A percentile compares a stretch with the other conserved stretches of the same genome.
Evolutionary conservation across 441 rosid genomes (phyloP).

Genomic region (Populus trichocarpa): DNA sequence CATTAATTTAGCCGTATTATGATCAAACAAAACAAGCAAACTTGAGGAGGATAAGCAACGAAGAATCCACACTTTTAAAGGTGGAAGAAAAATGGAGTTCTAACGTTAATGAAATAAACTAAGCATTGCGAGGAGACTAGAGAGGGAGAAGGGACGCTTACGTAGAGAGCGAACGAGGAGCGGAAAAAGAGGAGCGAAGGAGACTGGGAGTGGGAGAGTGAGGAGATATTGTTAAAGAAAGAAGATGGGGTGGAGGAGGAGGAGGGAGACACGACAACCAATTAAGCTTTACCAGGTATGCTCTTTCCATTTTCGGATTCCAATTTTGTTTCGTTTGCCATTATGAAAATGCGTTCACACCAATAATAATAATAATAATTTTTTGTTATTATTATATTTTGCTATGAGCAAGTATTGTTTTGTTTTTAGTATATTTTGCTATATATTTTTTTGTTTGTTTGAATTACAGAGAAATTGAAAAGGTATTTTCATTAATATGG

Average conservation of each 20-base stretch:
- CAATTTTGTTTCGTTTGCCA: not conserved
- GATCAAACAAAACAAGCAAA: not conserved
- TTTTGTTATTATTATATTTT: no score
- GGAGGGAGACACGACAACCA: not conserved
- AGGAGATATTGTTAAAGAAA: not conserved
- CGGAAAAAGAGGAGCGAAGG: not conserved
- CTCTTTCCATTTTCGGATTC: not conserved
- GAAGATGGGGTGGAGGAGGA: not conserved
- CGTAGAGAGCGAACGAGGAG: not conserved
- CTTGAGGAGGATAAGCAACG: not conserved
- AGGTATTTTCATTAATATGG: no score
- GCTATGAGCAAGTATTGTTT: no score
- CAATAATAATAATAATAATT: not conserved
- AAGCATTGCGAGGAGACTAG: not conserved
- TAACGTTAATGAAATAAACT: not conserved
- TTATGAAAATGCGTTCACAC: not conserved
- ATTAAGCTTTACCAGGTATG: not conserved
- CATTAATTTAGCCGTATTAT: not conserved
- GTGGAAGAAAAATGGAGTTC: not conserved
- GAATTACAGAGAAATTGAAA: no score
- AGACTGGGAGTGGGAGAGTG: not conserved
- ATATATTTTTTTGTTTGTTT: no score
- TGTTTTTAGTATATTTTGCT: no score
- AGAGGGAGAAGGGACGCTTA: not conserved
- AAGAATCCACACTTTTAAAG: not conserved